A percentile compares a stretch with the other conserved stretches of the same genome.
Evolutionary conservation across 2,329 filamentous ascomycete genomes (phyloP).

Genomic region (Aspergillus sergii): DNA sequence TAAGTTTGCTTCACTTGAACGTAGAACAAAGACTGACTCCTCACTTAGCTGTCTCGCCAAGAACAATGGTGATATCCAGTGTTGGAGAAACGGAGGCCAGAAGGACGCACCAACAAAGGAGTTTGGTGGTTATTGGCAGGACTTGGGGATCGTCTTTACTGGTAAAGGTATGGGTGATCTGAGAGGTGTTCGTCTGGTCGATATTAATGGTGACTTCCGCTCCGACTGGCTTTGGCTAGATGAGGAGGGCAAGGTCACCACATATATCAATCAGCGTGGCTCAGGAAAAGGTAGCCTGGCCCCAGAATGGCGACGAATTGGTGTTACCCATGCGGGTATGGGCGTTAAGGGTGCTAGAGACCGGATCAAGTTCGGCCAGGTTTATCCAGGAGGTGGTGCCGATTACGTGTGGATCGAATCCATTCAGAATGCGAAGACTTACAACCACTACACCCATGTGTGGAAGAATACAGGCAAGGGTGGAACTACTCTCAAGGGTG

Average conservation of each 20-base stretch:
- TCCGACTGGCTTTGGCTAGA: background rate
- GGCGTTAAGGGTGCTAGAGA: background rate
- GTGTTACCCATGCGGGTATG: slow-evolving; percentile 7
- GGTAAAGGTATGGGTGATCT: slow-evolving; percentile 1
- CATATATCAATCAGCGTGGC: slow-evolving; percentile 5
- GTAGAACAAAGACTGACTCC: no score
- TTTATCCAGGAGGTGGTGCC: background rate
- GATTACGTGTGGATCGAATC: background rate
- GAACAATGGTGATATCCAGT: background rate
- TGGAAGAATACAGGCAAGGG: slow-evolving; percentile 4
- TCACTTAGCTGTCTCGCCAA: no score
- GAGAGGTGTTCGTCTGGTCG: slow-evolving; percentile 5
- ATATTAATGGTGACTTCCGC: slow-evolving; percentile 11
- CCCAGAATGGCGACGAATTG: background rate
- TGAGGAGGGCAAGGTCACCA: slow-evolving; percentile 4
- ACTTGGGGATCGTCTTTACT: background rate
- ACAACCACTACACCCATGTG: background rate
- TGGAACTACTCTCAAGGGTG: slow-evolving; percentile 3
- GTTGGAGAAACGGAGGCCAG: background rate
- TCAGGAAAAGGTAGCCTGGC: background rate
- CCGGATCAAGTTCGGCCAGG: background rate
- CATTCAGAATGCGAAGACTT: background rate
- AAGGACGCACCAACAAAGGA: background rate
- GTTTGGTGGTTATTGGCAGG: background rate
- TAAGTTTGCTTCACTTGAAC: no score